phyloP scores from a whole-genome alignment of 768 basidiomycete species.

The Gloeostereum incarnatum region DNA sequence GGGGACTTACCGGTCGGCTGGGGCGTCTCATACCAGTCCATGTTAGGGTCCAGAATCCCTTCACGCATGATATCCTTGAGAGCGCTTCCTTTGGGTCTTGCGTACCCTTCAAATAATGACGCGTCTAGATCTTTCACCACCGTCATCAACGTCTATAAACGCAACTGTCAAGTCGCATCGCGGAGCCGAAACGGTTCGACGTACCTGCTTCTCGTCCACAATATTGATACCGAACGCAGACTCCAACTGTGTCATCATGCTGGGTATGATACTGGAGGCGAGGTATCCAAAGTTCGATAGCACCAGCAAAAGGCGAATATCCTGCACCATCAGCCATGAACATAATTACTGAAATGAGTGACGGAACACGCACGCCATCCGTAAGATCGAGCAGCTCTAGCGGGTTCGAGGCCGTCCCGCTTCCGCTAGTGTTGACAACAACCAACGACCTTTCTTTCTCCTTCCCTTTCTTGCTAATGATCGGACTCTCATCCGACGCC shows the following conservation, averaged over 20 bases:
- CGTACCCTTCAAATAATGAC: conserved; percentile 81
- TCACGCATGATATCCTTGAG: conserved; percentile 60
- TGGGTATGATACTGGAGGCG: conserved; percentile 59
- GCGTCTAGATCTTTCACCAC: conserved; percentile 81
- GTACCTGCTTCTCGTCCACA: conserved; percentile 62
- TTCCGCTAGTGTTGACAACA: conserved; percentile 19
- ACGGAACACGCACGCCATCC: conserved; percentile 40
- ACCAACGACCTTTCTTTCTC: no score
- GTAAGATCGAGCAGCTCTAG: conserved; percentile 51
- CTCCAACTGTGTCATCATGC: conserved; percentile 75
- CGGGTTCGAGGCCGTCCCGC: conserved; percentile 29
- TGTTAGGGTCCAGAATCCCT: conserved; percentile 70
- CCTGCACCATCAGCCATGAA: conserved; percentile 32
- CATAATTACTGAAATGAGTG: conserved; percentile 5
- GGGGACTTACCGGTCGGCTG: conserved; percentile 73
- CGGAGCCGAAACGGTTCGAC: conserved; percentile 10
- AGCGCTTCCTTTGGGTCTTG: conserved; percentile 69
- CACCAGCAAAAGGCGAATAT: conserved; percentile 79
- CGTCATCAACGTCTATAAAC: conserved; percentile 54
- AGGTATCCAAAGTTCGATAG: conserved; percentile 84
- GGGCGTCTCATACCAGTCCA: conserved; percentile 93
- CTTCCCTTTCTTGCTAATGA: conserved; percentile 28
- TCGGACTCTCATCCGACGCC: conserved; percentile 60
- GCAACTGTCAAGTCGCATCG: background rate
- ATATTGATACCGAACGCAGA: conserved; percentile 64